phyloP scores from a whole-genome alignment of 345 rosid genomes.

The Brassica napus region DNA sequence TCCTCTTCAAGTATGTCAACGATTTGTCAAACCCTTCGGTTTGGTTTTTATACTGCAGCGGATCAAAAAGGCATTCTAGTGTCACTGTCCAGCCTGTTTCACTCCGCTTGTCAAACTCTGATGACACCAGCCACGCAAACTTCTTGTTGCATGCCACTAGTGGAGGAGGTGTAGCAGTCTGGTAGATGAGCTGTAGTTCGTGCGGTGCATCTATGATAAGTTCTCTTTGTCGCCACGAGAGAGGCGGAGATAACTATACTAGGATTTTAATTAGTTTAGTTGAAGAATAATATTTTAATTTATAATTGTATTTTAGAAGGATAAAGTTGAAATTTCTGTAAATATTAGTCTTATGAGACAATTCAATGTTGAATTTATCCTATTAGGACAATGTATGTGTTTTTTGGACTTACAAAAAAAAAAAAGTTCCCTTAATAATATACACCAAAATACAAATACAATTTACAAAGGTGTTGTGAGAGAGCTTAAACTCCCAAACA shows the following conservation, averaged over 20 bases:
- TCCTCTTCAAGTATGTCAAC: conserved; percentile 48
- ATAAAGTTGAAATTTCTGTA: no score
- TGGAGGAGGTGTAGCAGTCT: conserved; percentile 44
- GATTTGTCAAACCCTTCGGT: conserved; percentile 72
- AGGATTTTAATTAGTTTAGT: no score
- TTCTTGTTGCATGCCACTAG: conserved; percentile 60
- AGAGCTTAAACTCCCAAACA: background rate
- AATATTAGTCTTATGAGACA: no score
- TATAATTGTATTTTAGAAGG: no score
- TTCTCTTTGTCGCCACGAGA: no score
- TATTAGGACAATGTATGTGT: no score
- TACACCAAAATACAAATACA: background rate
- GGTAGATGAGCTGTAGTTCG: conserved; percentile 76
- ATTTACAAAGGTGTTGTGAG: background rate
- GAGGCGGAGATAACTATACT: no score
- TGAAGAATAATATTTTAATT: no score
- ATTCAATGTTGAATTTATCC: no score
- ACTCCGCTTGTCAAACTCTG: conserved; percentile 42
- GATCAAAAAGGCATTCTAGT: conserved; percentile 59
- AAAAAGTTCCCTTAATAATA: background rate
- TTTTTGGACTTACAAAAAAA: no score
- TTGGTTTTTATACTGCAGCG: conserved; percentile 81
- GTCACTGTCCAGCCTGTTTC: conserved; percentile 51
- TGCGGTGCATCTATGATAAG: no score
- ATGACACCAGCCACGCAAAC: conserved; percentile 83